phyloP scores from a whole-genome alignment of 2,329 filamentous ascomycete genomes.

The Fusarium xyrophilum region DNA sequence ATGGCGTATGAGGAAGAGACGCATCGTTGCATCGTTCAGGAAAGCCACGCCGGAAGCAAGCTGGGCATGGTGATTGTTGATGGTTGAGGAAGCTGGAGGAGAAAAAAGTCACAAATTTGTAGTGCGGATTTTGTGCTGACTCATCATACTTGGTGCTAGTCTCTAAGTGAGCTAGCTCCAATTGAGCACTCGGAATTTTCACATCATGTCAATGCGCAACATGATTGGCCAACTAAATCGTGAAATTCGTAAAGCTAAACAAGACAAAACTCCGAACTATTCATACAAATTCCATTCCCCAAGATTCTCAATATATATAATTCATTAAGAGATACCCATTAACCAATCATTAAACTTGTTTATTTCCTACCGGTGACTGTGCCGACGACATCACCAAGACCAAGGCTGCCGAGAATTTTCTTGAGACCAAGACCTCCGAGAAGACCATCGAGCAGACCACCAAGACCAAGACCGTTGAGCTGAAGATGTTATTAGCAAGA shows the following conservation, averaged over 20 bases:
- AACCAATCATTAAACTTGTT: conserved; percentile 1
- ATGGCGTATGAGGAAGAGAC: conserved; percentile 80
- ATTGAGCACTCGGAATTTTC: not conserved
- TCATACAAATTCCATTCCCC: conserved; percentile 5
- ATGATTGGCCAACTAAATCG: conserved; percentile 23
- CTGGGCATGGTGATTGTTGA: conserved; percentile 33
- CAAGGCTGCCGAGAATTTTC: conserved; percentile 76
- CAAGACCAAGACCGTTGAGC: conserved; percentile 81
- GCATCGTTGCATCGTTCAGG: conserved; percentile 44
- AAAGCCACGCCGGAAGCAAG: conserved; percentile 27
- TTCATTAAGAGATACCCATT: conserved; percentile 8
- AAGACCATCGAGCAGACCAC: conserved; percentile 79
- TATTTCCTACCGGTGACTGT: conserved; percentile 49
- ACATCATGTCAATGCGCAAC: not conserved
- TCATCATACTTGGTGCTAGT: conserved; percentile 11
- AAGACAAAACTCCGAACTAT: conserved; percentile 24
- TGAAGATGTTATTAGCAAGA: conserved; percentile 39
- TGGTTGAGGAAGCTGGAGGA: not conserved
- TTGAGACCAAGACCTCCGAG: conserved; percentile 79
- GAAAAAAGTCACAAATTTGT: conserved; percentile 35
- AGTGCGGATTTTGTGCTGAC: conserved; percentile 23
- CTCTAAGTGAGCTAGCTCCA: not conserved
- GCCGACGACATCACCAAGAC: conserved; percentile 60
- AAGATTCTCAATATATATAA: not conserved
- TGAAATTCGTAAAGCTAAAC: conserved; percentile 27